Evolutionary conservation across 495 filamentous ascomycete species (phyloP).

Genomic region (Pseudevernia furfuracea): DNA sequence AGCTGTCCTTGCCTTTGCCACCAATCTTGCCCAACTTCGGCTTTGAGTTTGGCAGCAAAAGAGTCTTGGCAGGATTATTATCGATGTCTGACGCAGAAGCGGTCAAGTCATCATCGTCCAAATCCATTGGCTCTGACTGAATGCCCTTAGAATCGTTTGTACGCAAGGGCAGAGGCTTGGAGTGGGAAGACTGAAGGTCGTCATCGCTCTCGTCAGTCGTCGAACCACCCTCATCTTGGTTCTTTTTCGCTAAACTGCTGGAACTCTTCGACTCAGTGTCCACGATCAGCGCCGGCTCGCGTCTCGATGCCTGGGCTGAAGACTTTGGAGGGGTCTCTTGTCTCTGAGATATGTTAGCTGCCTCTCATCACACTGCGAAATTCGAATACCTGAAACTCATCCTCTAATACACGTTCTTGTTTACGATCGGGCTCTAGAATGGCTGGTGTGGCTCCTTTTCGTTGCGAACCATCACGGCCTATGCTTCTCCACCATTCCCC

Average conservation of each 20-base stretch:
- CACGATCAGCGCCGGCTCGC: not conserved
- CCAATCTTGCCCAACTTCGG: not conserved
- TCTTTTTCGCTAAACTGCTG: not conserved
- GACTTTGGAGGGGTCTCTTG: conserved; percentile 12
- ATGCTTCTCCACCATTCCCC: conserved; percentile 40
- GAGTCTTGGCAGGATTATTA: not conserved
- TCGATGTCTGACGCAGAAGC: not conserved
- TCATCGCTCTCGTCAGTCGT: conserved; percentile 24
- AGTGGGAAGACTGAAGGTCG: conserved; percentile 10
- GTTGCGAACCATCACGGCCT: not conserved
- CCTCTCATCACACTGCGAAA: not conserved
- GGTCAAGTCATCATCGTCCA: not conserved
- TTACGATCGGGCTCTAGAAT: not conserved
- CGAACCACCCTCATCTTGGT: conserved; percentile 9
- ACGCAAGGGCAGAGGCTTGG: not conserved
- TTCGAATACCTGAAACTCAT: conserved; percentile 16
- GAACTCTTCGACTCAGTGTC: not conserved
- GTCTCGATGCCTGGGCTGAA: not conserved
- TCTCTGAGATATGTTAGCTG: conserved; percentile 5
- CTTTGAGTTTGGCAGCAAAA: not conserved
- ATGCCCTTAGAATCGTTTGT: not conserved
- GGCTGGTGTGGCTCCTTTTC: not conserved
- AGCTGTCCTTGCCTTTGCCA: not conserved
- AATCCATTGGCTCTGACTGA: not conserved
- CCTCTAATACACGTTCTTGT: not conserved